A percentile compares a stretch with the other conserved stretches of the same genome.
Conservation (phyloP, 1,139 yeast species). For the Candida buenavistaensis region DNA sequence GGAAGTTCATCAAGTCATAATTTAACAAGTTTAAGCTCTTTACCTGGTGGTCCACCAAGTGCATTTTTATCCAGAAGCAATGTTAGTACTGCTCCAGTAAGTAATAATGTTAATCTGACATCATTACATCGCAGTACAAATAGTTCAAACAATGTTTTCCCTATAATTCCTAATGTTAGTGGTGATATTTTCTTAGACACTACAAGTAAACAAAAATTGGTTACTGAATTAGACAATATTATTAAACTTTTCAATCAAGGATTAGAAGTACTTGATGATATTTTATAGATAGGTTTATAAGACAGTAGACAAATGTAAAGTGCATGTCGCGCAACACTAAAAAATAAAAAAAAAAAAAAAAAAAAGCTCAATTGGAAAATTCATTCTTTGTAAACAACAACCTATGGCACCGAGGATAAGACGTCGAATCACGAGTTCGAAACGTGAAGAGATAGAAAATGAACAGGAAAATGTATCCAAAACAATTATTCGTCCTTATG, state of each 20-base stretch:
- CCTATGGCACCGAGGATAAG: constrained; percentile 50
- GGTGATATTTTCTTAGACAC: constrained; percentile 42
- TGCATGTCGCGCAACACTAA: too few species aligned
- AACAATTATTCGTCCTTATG: constrained; percentile 61
- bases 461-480: constrained; percentile 45
- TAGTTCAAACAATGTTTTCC: too few species aligned
- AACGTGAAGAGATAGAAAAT: constrained; percentile 48
- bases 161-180: constrained; percentile 38
- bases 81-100: constrained; percentile 4
- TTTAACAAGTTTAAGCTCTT: constrained; percentile 7
- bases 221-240: constrained; percentile 41
- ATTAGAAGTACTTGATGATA: constrained; percentile 40
- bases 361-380: too few species aligned
- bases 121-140: neutral
- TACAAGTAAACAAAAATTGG: constrained; percentile 33
- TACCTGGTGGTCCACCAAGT: constrained; percentile 13
- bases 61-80: constrained; percentile 18
- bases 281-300: too few species aligned
- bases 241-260: constrained; percentile 41
- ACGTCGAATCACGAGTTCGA: constrained; percentile 47
- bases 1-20: constrained; percentile 8
- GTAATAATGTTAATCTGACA: constrained; percentile 1
- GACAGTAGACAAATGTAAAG: too few species aligned
- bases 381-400: too few species aligned
- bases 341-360: neutral